phyloP scores from a whole-genome alignment of 495 filamentous ascomycete genomes.

The Aspergillus wentii region DNA sequence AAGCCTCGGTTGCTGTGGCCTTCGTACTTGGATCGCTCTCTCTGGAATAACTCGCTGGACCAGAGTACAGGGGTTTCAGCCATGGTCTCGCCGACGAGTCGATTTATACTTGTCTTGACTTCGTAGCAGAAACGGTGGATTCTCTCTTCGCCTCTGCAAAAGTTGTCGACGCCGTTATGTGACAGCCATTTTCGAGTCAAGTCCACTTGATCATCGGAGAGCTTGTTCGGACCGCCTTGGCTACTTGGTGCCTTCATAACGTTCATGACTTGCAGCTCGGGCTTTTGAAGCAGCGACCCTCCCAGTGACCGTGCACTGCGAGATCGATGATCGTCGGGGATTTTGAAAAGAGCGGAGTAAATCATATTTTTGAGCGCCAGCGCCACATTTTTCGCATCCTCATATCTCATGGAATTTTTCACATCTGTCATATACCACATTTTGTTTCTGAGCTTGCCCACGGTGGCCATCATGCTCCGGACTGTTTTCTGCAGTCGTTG shows the following conservation, averaged over 20 bases:
- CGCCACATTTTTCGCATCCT: constrained; percentile 82
- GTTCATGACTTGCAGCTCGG: constrained; percentile 82
- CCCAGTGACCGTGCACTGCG: constrained; percentile 43
- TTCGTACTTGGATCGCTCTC: constrained; percentile 74
- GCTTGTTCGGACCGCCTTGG: constrained; percentile 87
- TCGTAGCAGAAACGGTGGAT: constrained; percentile 94
- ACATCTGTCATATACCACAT: constrained; percentile 99
- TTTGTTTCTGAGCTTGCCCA: constrained; percentile 64
- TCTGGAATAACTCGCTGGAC: constrained; percentile 83
- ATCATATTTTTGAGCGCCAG: constrained; percentile 88
- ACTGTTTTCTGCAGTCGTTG: constrained; percentile 31
- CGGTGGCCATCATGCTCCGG: constrained; percentile 28
- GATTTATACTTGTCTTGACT: constrained; percentile 79
- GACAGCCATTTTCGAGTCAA: constrained; percentile 82
- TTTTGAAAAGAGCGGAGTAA: constrained; percentile 35
- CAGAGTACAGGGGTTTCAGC: constrained; percentile 84
- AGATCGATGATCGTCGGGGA: constrained; percentile 39
- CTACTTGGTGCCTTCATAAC: constrained; percentile 77
- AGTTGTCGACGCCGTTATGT: constrained; percentile 79
- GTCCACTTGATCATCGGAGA: constrained; percentile 92
- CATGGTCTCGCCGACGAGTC: constrained; percentile 81
- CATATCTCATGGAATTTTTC: constrained; percentile 83
- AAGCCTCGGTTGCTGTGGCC: constrained; percentile 47
- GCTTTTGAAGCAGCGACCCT: constrained; percentile 70
- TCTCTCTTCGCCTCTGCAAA: constrained; percentile 91